Evolutionary conservation across 2,329 filamentous ascomycete species (phyloP), one percentile per base, ranked within the genome.

Genomic region (Sphaerulina vaccinii): DNA sequence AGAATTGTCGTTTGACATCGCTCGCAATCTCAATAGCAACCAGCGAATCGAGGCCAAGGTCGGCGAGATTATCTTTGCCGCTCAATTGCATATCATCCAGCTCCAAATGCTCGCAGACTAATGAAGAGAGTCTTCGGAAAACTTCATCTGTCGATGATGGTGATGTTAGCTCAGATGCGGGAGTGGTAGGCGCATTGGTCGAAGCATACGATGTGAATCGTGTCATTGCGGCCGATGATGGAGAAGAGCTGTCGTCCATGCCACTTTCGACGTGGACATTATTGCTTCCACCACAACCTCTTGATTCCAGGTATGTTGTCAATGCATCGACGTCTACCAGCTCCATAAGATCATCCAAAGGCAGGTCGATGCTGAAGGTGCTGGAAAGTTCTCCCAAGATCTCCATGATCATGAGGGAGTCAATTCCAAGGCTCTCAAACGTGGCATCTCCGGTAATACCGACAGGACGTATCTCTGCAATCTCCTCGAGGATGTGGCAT

Each of bases 351-450:
- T 51, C 39, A 4, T 51, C 48, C 19, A 51, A 33, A 22, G 41
- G 41, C 15, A 53, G 33, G 15, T 49, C 41, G 23, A 53, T 44
- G 10, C 29, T 43, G 39, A 46, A 63, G 51, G 27, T 29, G 13
- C 19, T 46, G 41, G 16, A 51, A 24, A 65, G 40, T 8, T 65
- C 60, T 19, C 33, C 33, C 1, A 58, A n/a, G 4, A 64, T 18
- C 45, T 65, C 63, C 38, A 61, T 60, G 18, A 38, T 45, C 56
- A 65, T 56, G 3, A 65, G 52, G 1, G 63, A 65, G 42, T 65
- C 63, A 13, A 63, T 46, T 1, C 63, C 63, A 5, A 65, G 39
- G 18, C 62, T 59, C 4, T 51, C 54, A 11, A 59, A 47, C 15
- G 53, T 43, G 23, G 45, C 36, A n/a, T 23, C 32, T 11, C 38